phyloP scores from a whole-genome alignment of 441 rosid genomes.

The Erodium moschatum region DNA sequence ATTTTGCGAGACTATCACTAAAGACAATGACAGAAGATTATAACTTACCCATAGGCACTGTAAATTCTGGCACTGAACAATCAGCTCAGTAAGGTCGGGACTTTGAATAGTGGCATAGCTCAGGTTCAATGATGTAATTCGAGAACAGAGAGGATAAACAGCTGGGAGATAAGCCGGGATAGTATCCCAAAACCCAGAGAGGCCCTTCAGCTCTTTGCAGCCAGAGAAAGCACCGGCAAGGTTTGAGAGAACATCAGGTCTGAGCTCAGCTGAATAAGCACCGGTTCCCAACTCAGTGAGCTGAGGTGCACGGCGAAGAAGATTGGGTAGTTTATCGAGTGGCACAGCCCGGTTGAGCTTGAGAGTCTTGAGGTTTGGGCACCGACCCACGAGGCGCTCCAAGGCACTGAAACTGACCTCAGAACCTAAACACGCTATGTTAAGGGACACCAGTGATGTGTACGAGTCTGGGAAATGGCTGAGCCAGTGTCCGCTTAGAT shows the following conservation, averaged over 20 bases:
- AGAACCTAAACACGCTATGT: constrained; percentile 84
- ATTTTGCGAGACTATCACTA: no score
- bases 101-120: constrained; percentile 71
- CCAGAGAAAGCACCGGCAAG: constrained; percentile 35
- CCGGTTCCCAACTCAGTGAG: constrained; percentile 72
- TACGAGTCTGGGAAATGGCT: constrained; percentile 67
- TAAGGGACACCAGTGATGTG: constrained; percentile 70
- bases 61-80: constrained; percentile 55
- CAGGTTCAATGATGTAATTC: constrained; percentile 60
- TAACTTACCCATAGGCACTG: constrained; percentile 66
- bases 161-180: constrained; percentile 52
- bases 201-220: constrained; percentile 50
- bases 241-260: constrained; percentile 44
- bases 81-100: constrained; percentile 45
- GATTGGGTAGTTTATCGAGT: constrained; percentile 48
- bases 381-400: constrained; percentile 82
- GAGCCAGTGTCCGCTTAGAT: constrained; percentile 81
- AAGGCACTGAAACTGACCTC: constrained; percentile 62
- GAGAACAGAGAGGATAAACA: constrained; percentile 48
- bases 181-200: constrained; percentile 79
- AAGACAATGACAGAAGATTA: no score
- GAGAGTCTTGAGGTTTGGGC: constrained; percentile 71
- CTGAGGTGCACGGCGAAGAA: constrained; percentile 56
- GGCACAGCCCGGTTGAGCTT: constrained; percentile 71
- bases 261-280: constrained; percentile 51